Evolutionary conservation across 305 asterid genomes (phyloP), one percentile per base, ranked within the genome.

Genomic region (Stenogyne calaminthoides): DNA sequence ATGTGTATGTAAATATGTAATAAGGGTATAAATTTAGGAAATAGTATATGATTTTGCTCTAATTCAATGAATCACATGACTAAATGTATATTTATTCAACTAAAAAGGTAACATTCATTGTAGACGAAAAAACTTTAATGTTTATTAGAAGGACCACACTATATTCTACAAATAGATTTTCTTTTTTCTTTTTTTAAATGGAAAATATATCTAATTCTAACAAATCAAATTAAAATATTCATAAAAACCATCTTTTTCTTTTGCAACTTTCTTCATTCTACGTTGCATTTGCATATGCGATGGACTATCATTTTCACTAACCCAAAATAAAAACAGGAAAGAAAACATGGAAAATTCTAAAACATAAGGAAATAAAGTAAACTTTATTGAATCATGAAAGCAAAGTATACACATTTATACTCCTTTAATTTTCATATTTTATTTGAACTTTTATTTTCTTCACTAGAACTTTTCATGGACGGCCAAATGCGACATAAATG

Each of bases 291-390:
- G n/a, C n/a, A n/a, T n/a, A n/a, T 61, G 36, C 20, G 76, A 72
- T 64, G 54, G 57, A 9, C 71, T 70, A 68, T 60, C 82, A 73
- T 61, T 70, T 32, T 57, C 72, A 44, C 32, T 56, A 54, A 19
- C 20, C 55, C 3, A 11, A 64, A 39, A 54, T 9, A 63, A 40
- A 36, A 6, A 12, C 12, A 19, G 37, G 18, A n/a, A 7, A 39
- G 36, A 29, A 34, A 61, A 61, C 60, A 34, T 19, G 60, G n/a
- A 55, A 4, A 9, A 3, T 55, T 55, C 60, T 19, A 54, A 54
- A 54, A 54, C 18, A 54, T 32, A 54, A 54, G 60, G 60, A 54
- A 54, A 54, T 54, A 54, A 54, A 54, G 9, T 8, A 3, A 9
- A 54, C 60, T 54, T 54, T 54, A 54, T 54, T 18, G 32, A 54